A percentile compares a stretch with the other conserved stretches of the same genome.
phyloP scores from a whole-genome alignment of 106 monocot genomes.

The Acorus gramineus region DNA sequence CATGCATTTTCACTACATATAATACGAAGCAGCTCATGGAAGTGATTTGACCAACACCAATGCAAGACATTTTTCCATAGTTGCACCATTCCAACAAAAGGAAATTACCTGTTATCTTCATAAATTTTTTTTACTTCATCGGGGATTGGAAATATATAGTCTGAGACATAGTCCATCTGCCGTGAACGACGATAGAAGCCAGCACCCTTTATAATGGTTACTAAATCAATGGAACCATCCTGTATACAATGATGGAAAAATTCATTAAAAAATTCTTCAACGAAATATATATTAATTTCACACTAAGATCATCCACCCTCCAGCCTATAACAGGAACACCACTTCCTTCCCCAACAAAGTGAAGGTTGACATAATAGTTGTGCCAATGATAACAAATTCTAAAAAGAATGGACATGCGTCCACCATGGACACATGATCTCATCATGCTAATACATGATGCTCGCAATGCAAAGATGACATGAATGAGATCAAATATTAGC shows the following conservation, averaged over 20 bases:
- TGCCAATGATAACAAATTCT: too few species aligned
- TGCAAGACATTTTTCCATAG: background rate
- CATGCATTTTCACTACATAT: background rate
- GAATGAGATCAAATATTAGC: too few species aligned
- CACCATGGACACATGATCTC: too few species aligned
- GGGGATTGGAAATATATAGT: conserved; percentile 43
- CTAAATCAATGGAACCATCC: conserved; percentile 58
- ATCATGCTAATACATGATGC: too few species aligned
- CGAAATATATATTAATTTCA: too few species aligned
- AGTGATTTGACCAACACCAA: too few species aligned
- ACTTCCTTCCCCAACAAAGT: too few species aligned
- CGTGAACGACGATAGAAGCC: conserved; percentile 54
- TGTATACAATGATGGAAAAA: conserved; percentile 2
- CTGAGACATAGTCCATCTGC: conserved; percentile 44
- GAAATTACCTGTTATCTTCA: conserved; percentile 26
- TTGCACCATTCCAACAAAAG: background rate
- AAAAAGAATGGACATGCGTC: too few species aligned
- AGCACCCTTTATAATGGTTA: conserved; percentile 53
- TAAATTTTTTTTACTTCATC: conserved; percentile 26
- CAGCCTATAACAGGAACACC: conserved; percentile 48
- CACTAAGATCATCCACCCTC: background rate
- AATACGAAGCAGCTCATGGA: too few species aligned
- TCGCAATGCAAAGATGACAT: too few species aligned
- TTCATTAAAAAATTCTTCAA: too few species aligned
- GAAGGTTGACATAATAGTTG: too few species aligned